phyloP scores from a whole-genome alignment of 805 yeast genomes.

The Candida sphagnicola region DNA sequence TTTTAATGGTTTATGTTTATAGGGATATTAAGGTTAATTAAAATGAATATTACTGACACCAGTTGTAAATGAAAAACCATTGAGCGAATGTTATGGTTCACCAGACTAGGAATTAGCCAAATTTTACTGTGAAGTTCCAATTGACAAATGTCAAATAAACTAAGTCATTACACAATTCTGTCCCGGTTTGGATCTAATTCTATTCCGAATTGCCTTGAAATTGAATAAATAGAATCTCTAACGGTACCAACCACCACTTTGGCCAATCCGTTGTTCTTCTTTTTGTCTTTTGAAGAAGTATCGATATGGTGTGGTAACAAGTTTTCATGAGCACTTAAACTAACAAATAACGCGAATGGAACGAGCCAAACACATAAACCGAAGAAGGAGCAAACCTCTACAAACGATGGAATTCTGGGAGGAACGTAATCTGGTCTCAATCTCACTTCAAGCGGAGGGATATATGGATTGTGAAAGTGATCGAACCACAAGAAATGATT shows the following conservation, averaged over 20 bases:
- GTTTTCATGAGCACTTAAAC: constrained; percentile 88
- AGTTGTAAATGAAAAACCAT: no score
- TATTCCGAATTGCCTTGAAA: constrained; percentile 58
- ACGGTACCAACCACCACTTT: constrained; percentile 56
- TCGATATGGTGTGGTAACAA: constrained; percentile 60
- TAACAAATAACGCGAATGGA: constrained; percentile 88
- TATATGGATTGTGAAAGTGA: constrained; percentile 67
- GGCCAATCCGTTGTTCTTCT: constrained; percentile 54
- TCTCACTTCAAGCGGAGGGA: constrained; percentile 65
- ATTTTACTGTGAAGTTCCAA: no score
- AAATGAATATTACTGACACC: no score
- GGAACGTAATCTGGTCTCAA: constrained; percentile 56
- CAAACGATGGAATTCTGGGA: constrained; percentile 71
- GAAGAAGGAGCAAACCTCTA: constrained; percentile 92
- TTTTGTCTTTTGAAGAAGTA: constrained; percentile 24
- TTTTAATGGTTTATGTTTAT: no score
- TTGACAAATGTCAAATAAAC: no score
- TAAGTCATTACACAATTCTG: constrained; percentile 37
- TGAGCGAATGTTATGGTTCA: no score
- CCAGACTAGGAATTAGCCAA: no score
- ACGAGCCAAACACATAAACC: constrained; percentile 92
- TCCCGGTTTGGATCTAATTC: constrained; percentile 59
- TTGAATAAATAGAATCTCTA: constrained; percentile 43
- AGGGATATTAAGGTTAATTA: no score
- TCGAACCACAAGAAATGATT: constrained; percentile 92